These are phyloP conservation scores for Neurospora sp. DNA, from an alignment of 495 filamentous ascomycete genomes.

Conservation along the genomic window DNA sequence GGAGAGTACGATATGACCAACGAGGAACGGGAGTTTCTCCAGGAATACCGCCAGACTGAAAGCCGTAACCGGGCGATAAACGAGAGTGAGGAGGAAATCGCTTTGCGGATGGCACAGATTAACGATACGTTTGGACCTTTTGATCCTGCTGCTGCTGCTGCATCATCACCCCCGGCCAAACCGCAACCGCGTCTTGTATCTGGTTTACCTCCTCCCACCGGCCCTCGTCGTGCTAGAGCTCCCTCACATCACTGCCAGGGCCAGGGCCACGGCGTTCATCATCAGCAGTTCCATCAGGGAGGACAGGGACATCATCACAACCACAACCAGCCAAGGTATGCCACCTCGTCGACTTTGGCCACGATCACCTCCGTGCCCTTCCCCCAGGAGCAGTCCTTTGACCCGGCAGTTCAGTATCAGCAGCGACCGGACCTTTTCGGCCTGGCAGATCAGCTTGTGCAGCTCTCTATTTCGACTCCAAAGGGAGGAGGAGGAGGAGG, in stretches of 20 bases:
- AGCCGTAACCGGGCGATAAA: neutral
- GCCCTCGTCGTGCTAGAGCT: constrained; percentile 3
- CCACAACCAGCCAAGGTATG: neutral
- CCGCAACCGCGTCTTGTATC: neutral
- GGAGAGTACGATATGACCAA: constrained; percentile 6
- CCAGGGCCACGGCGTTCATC: neutral
- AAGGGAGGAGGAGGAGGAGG: neutral
- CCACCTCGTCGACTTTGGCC: neutral
- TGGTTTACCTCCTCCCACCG: neutral
- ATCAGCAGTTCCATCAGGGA: neutral
- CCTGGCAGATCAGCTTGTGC: neutral
- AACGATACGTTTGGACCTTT: constrained; percentile 7
- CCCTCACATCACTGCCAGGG: neutral
- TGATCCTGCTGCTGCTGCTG: neutral
- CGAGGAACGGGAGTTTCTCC: constrained; percentile 4
- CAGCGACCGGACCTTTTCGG: neutral
- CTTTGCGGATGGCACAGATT: constrained; percentile 8
- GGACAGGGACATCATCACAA: neutral
- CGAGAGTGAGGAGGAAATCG: neutral
- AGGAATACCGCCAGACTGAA: constrained; percentile 8
- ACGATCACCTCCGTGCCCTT: neutral
- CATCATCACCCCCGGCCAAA: neutral
- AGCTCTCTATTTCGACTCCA: neutral
- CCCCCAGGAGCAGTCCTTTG: neutral
- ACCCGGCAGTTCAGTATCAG: neutral